Percentiles rank a stretch among this genome's conserved stretches.
phyloP scores from a whole-genome alignment of 805 yeast genomes.

The Zygosaccharomyces siamensis region DNA sequence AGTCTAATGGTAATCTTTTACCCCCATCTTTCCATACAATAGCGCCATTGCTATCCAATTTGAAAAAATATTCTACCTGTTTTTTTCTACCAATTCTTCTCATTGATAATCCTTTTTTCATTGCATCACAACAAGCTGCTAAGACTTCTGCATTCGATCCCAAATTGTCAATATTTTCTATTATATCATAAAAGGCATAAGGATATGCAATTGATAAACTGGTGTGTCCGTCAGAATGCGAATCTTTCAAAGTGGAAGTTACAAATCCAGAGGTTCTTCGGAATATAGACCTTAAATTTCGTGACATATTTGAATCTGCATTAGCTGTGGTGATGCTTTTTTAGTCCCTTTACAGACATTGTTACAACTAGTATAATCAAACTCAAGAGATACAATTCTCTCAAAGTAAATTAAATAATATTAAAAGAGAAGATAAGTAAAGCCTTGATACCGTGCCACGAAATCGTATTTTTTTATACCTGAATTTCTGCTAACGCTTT shows the following conservation, averaged over 20 bases:
- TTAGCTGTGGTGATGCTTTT: background rate
- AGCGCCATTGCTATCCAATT: slow-evolving; percentile 17
- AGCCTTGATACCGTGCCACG: too few species aligned
- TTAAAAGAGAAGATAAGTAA: background rate
- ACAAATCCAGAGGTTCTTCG: slow-evolving; percentile 17
- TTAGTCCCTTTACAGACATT: slow-evolving; percentile 1
- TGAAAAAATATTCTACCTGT: slow-evolving; percentile 22
- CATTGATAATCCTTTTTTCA: slow-evolving; percentile 24
- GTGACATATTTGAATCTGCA: slow-evolving; percentile 4
- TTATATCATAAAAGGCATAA: slow-evolving; percentile 17
- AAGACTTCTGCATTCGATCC: slow-evolving; percentile 11
- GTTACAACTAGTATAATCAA: background rate
- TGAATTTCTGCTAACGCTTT: background rate
- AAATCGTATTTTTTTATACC: too few species aligned
- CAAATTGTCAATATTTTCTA: slow-evolving; percentile 9
- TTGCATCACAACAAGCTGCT: slow-evolving; percentile 6
- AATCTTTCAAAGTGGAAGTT: slow-evolving; percentile 4
- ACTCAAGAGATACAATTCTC: background rate
- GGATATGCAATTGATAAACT: slow-evolving; percentile 28
- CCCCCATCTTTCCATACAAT: slow-evolving; percentile 30
- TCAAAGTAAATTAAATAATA: background rate
- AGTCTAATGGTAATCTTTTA: slow-evolving; percentile 29
- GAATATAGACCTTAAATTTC: slow-evolving; percentile 14
- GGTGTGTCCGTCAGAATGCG: slow-evolving; percentile 7
- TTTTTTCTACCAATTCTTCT: slow-evolving; percentile 32